Conservation (phyloP, 805 yeast genomes). For the Sugiyamaella americana region DNA sequence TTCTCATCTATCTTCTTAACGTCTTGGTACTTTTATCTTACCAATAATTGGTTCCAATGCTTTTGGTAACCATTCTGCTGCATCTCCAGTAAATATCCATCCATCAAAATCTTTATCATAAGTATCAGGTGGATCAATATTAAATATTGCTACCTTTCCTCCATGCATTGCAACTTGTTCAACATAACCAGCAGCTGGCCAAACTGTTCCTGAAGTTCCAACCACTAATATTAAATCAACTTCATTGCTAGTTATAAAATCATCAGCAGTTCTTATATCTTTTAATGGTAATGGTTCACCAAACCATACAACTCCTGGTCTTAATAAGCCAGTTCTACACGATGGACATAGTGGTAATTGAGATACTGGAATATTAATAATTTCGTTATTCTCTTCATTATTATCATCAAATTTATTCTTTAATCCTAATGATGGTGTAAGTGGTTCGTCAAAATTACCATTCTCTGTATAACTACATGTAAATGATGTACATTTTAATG, state of each 20-base stretch:
- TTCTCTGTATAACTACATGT: constrained; percentile 55
- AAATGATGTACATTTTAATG: constrained; percentile 68
- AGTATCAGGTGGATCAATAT: constrained; percentile 54
- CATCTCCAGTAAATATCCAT: constrained; percentile 80
- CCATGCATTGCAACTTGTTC: constrained; percentile 67
- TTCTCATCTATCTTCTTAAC: not conserved
- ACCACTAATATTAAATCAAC: constrained; percentile 75
- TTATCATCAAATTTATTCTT: constrained; percentile 4
- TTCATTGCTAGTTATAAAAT: constrained; percentile 48
- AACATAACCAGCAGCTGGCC: constrained; percentile 92
- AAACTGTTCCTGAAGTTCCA: constrained; percentile 79
- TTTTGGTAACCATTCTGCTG: constrained; percentile 60
- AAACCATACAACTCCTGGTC: constrained; percentile 94
- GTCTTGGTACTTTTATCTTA: constrained; percentile 1
- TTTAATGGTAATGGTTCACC: constrained; percentile 78
- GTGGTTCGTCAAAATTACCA: constrained; percentile 50
- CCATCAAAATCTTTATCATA: constrained; percentile 40
- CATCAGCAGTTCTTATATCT: constrained; percentile 62
- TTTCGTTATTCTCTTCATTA: constrained; percentile 18
- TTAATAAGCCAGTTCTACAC: constrained; percentile 57
- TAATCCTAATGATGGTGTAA: constrained; percentile 44
- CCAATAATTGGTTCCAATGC: constrained; percentile 49
- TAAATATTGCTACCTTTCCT: constrained; percentile 79
- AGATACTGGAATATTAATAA: constrained; percentile 36
- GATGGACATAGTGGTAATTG: constrained; percentile 73